Evolutionary conservation across 495 filamentous ascomycete genomes (phyloP), one percentile per base, ranked within the genome.

Genomic region (Physcia stellaris): DNA sequence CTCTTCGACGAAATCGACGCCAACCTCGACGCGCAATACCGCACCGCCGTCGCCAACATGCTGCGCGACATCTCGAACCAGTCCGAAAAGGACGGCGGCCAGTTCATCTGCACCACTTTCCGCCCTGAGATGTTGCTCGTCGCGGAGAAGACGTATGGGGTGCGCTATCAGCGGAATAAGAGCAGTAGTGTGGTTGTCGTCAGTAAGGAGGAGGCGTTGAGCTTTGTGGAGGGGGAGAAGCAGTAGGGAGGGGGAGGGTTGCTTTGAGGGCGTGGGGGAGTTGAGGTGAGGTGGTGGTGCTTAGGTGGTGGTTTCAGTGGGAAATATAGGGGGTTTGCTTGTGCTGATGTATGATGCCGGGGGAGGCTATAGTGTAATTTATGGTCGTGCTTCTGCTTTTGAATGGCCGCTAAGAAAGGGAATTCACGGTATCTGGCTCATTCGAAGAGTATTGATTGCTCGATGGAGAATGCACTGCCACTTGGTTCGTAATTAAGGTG

Each of bases 1-100:
- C 83, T 99, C 45, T 99, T 99, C 46, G 90, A 99, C 55, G 90
- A 99, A 63, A 94, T 99, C 52, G 90, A 99, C 57, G 90, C 90
- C 54, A 96, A 96, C 55, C 73, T 99, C 16, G 90, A 99, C 59
- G 86, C 87, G 6, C 90, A 94, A 60, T 95, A 96, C 63, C 76
- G 88, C 28, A 93, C 87, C 2, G 86, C 87, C 1, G 88, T 95
- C 16, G 88, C 88, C 4, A 68, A 79, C 43, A 82, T 94, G 66
- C 67, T 96, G 22, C 66, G 85, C 49, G 75, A 76, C 32, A 83
- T 87, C 48, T 83, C 82, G 22, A 66, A 62, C 7, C 63, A 62
- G 2, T 32, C 35, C 12, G 44, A 23, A 3, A 42, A 38, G 0
- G 57, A 57, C 27, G 54, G 51, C 31, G 59, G 57, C 0, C 81